Conservation (phyloP, 768 basidiomycete genomes). For the Termitomyces sp. region DNA sequence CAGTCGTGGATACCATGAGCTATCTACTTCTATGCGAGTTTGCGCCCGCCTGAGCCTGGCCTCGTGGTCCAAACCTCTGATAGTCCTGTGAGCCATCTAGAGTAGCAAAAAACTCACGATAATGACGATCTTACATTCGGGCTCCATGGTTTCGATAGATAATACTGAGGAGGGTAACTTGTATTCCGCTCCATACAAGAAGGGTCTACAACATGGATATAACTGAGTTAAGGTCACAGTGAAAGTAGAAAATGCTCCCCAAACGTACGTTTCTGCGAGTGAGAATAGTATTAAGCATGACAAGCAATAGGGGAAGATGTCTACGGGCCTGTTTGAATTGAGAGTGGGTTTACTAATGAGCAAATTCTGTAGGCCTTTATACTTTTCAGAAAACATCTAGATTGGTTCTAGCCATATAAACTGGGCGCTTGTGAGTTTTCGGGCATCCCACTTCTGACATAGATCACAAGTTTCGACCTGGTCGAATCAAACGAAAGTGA, state of each 20-base stretch:
- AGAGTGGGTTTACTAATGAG: not conserved
- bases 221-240: not conserved
- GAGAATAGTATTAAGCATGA: slow-evolving; percentile 22
- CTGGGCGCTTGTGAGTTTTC: not conserved
- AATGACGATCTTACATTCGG: slow-evolving; percentile 17
- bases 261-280: slow-evolving; percentile 28
- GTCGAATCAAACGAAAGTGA: not conserved
- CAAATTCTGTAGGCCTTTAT: not conserved
- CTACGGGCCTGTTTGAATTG: not conserved
- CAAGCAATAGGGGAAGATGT: no score
- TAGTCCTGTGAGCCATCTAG: not conserved
- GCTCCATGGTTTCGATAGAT: slow-evolving; percentile 30
- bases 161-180: slow-evolving; percentile 29
- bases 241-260: not conserved
- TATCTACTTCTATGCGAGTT: slow-evolving; percentile 3
- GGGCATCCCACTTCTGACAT: not conserved
- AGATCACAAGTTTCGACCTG: not conserved
- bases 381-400: not conserved
- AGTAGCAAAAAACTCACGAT: not conserved
- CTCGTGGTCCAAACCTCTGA: slow-evolving; percentile 10
- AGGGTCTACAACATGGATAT: slow-evolving; percentile 26
- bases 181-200: slow-evolving; percentile 32
- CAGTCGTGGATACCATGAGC: not conserved
- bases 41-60: slow-evolving; percentile 11
- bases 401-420: not conserved